Evolutionary conservation across 164 flowering plant species (phyloP).

Genomic region (Chimonanthus salicifolius): DNA sequence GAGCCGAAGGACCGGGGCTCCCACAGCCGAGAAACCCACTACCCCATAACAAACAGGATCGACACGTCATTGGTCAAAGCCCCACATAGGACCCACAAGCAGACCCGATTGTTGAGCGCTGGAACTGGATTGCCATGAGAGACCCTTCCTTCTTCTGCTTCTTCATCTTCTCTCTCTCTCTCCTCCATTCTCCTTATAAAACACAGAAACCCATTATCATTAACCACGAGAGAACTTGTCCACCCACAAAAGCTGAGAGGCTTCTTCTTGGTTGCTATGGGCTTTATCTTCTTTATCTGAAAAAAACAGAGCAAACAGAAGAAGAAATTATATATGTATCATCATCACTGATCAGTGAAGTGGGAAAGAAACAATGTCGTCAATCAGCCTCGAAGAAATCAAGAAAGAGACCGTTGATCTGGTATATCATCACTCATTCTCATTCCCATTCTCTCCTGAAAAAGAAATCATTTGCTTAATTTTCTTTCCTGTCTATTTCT

Average conservation of each 20-base stretch:
- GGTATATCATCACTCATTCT: slow-evolving; percentile 18
- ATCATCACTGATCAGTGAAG: neutral
- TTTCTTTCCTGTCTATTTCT: too few species aligned
- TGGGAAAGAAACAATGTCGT: neutral
- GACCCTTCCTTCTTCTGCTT: neutral
- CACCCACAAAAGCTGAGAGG: too few species aligned
- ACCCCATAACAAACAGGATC: neutral
- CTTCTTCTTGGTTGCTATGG: too few species aligned
- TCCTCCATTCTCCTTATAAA: neutral
- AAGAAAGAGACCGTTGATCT: slow-evolving; percentile 50
- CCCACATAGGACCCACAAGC: neutral
- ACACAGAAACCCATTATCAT: too few species aligned
- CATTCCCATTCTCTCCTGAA: neutral
- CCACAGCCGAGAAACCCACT: neutral
- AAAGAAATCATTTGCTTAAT: too few species aligned
- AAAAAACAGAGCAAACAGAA: neutral
- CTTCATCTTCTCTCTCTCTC: neutral
- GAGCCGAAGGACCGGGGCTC: slow-evolving; percentile 3
- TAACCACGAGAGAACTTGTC: too few species aligned
- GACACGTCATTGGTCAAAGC: slow-evolving; percentile 3
- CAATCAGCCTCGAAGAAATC: slow-evolving; percentile 32
- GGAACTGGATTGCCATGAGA: neutral
- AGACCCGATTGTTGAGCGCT: neutral
- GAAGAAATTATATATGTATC: neutral
- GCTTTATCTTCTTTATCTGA: too few species aligned